Evolutionary conservation across 1,284 basidiomycete genomes (phyloP), one percentile per base, ranked within the genome.

Genomic region (Sanghuangporus weigelae): DNA sequence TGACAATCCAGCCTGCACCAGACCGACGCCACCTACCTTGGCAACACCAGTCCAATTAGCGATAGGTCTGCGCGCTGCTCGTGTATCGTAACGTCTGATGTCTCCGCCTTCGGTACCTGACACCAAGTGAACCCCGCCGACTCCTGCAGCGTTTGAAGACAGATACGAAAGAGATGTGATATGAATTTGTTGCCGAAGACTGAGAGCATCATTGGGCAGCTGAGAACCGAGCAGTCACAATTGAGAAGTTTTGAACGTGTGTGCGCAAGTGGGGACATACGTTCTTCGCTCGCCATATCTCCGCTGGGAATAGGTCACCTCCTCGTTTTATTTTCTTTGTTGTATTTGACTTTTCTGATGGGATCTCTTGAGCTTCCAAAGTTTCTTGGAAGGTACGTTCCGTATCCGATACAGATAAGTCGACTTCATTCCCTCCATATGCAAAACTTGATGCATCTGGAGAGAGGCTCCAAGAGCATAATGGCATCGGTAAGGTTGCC

Each of bases 391-490:
- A 92, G 0, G 92, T 86, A 49, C 77, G 74, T 70, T 93, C 87
- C 2, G 85, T 81, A 70, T 93, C 81, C 90, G 92, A 96, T 1
- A 95, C 71, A 0, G 92, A 93, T 2, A 94, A 73, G 64, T 95
- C 92, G 16, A 96, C 90, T 73, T 96, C 94, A 69, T 95, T 88
- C 3, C 94, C 94, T 6, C 89, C 94, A 67, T 93, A 89, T 0
- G 87, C 84, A 74, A 96, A 94, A 0, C 81, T 80, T 26, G 77
- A 72, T 4, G 75, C 75, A 59, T 83, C 77, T 7, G 76, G 69
- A 2, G 86, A 81, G 14, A 91, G 73, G n/a, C 81, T 80, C 87
- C 89, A 90, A 62, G 83, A 84, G 53, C 74, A 76, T 21, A 93
- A 75, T 35, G 87, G 83, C 67, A 80, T 85, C 1, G 90, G 90